Percentiles rank a stretch among this genome's conserved stretches.
phyloP scores from a whole-genome alignment of 345 rosid species.

The Hibiscus syriacus region DNA sequence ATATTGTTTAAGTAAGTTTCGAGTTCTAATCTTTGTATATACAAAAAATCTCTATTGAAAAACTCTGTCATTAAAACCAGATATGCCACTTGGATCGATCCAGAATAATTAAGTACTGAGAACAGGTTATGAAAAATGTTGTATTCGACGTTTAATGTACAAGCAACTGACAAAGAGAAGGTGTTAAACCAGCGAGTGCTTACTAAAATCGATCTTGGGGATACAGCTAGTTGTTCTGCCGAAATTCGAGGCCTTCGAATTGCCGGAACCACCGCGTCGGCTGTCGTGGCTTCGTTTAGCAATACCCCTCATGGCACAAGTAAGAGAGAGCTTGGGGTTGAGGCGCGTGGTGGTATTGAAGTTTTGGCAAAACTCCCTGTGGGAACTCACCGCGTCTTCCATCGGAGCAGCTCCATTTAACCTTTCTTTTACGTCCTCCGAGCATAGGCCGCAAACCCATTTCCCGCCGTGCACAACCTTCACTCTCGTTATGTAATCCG shows the following conservation, averaged over 20 bases:
- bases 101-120: too few species aligned
- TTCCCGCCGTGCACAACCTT: constrained; percentile 20
- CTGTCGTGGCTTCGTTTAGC: constrained; percentile 29
- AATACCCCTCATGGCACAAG: constrained; percentile 34
- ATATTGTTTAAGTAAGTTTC: too few species aligned
- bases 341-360: constrained; percentile 30
- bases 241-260: neutral
- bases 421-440: constrained; percentile 39
- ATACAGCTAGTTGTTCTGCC: constrained; percentile 32
- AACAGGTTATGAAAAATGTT: too few species aligned
- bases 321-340: constrained; percentile 34
- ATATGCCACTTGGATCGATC: too few species aligned
- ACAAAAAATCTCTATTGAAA: too few species aligned
- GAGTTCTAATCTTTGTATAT: too few species aligned
- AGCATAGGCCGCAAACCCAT: constrained; percentile 56
- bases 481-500: constrained; percentile 25
- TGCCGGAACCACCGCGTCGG: constrained; percentile 15
- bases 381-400: constrained; percentile 32
- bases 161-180: too few species aligned
- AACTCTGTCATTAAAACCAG: too few species aligned
- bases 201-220: constrained; percentile 23
- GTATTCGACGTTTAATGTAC: too few species aligned
- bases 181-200: neutral
- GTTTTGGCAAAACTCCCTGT: constrained; percentile 34
- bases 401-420: constrained; percentile 10